Base-by-base conservation (phyloP, 1,139 yeast species). In the Blastobotrys ciferrii region DNA sequence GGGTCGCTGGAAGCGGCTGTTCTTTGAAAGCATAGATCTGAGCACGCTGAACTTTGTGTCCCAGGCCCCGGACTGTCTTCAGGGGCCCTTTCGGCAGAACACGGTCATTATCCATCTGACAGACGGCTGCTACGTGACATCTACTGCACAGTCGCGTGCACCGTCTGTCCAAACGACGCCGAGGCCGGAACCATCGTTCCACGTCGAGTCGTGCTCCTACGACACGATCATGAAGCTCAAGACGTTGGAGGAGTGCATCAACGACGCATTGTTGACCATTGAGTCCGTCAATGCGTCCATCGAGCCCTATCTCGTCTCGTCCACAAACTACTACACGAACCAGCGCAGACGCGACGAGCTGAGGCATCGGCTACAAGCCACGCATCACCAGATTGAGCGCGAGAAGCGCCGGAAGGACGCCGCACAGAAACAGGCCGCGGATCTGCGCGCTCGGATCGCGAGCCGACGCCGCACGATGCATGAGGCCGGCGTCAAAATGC, bases 201-300 rank as follows among this genome's bases (percentile, higher is more conserved):
- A 30, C 35, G 31, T 43, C n/a, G 41, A 36, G n/a, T 50, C 52
- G 4, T 43, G 47, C 42, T 64, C 75, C 0, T 75, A 67, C 53
- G 77, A 75, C 49, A 68, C 68, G 19, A 66, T 75, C 4, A 72
- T 76, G 73, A 76, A 74, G 48, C 52, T 77, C 48, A 72, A 72
- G 53, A 74, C 75, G 32, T 58, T 74, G 7, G 71, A 74, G 41
- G 61, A 68, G 18, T 73, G 77, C 48, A 65, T 74, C 6, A 64
- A 62, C 20, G 80, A 76, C 51, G 57, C 68, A 30, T 57, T 58
- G 42, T 45, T 39, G 4, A 62, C 71, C 2, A 68, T 65, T n/a
- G 42, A 36, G 14, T 42, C 41, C 6, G 54, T 64, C n/a, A 25
- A 36, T 3, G 40, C n/a, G 28, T 36, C 40, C 13, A 36, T 36